These are phyloP conservation scores for Pleodorina starrii DNA, from an alignment of 139 green algal species.

Conservation along the genomic window DNA sequence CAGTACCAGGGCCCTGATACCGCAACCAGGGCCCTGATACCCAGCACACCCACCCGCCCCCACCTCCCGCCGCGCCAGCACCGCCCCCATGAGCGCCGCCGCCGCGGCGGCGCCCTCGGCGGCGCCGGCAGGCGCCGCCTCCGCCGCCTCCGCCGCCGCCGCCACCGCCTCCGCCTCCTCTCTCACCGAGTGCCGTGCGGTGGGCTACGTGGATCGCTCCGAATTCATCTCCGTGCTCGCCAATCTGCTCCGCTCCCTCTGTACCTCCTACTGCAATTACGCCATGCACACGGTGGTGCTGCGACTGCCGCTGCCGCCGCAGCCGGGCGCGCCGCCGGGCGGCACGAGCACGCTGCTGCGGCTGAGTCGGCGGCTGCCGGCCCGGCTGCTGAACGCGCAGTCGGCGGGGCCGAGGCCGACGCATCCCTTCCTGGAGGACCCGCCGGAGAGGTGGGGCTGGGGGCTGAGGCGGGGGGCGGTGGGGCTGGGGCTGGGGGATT, in stretches of 20 bases:
- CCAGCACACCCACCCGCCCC: too few species aligned
- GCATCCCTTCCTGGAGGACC: slow-evolving; percentile 41
- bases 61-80: too few species aligned
- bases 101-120: not conserved
- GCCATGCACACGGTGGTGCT: slow-evolving; percentile 13
- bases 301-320: slow-evolving; percentile 25
- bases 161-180: not conserved
- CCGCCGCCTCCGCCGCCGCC: not conserved
- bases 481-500: too few species aligned
- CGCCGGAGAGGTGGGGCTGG: slow-evolving; percentile 29
- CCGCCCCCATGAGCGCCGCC: slow-evolving; percentile 2
- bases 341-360: not conserved
- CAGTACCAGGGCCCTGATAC: too few species aligned
- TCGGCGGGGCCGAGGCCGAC: too few species aligned
- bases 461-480: too few species aligned
- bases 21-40: too few species aligned
- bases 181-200: slow-evolving; percentile 30
- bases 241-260: slow-evolving; percentile 32
- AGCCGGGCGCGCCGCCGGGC: slow-evolving; percentile 3
- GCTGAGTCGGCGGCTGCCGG: slow-evolving; percentile 9
- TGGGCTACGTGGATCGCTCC: slow-evolving; percentile 4
- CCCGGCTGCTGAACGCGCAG: not conserved
- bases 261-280: slow-evolving; percentile 22
- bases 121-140: not conserved
- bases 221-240: not conserved